Evolutionary conservation across 257 asterid species (phyloP), one percentile per base, ranked within the genome.

Genomic region (Gentiana macrophylla): DNA sequence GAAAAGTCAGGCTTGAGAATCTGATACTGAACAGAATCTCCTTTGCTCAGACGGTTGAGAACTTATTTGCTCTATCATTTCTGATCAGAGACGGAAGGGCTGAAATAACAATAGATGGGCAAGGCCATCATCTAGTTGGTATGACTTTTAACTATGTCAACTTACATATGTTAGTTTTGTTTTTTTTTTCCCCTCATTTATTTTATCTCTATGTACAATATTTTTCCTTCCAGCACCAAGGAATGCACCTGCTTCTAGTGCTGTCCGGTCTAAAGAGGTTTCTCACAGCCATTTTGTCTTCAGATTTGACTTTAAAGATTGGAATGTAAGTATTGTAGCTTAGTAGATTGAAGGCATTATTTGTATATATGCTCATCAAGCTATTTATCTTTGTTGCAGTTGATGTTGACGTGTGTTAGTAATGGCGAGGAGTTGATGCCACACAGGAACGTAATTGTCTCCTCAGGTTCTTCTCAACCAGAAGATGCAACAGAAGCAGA

Each of bases 1-100:
- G 79, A 62, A 74, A 76, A 54, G 86, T 73, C 51, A 72, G 72
- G 70, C 91, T 92, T 47, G 95, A 88, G 71, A 77, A 77, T 65
- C 72, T 92, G 43, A 74, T 92, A 52, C 52, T 92, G 64, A 83
- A 85, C 64, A 66, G 88, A 68, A 77, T 64, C 34, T 88, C 86
- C 50, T 92, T 87, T 68, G 87, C 98, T 13, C 94, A 92, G 71
- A 85, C 98, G 35, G 94, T 88, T 69, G 98, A 92, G 61, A 92
- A 92, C 72, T 70, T 92, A 55, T 92, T 92, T 83, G 90, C 98
- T 53, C 67, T 92, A 45, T 88, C 99, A 41, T 92, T 92, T 71
- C 81, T 92, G 32, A 66, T 79, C 61, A 92, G 80, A 77, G 99
- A 92, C 71, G 98, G 98, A 41, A 83, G 98, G 53, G 94, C 93